A percentile compares a stretch with the other conserved stretches of the same genome.
Conservation (phyloP, 2,329 filamentous ascomycete species). For the Aspergillus sp. region DNA sequence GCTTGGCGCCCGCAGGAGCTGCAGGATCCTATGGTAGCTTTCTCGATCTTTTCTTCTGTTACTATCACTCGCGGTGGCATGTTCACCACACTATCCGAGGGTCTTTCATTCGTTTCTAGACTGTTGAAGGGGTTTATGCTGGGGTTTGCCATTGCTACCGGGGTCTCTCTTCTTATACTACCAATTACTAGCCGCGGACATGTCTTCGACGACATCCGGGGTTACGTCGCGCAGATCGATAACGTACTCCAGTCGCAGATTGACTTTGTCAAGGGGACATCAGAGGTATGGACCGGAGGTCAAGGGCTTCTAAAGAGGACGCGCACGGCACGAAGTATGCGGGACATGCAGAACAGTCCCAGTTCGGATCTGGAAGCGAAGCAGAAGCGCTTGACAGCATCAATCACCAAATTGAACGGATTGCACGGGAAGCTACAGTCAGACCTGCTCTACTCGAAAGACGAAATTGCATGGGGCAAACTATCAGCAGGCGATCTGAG, state of each 20-base stretch:
- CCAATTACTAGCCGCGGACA: conserved; percentile 66
- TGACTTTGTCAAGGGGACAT: conserved; percentile 54
- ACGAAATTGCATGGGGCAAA: conserved; percentile 71
- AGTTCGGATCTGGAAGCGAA: conserved; percentile 18
- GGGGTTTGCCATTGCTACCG: conserved; percentile 65
- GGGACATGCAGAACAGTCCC: conserved; percentile 9
- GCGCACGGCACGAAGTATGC: conserved; percentile 20
- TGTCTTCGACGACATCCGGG: conserved; percentile 59
- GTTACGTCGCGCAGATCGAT: conserved; percentile 57
- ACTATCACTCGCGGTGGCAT: conserved; percentile 55
- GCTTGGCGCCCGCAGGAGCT: conserved; percentile 63
- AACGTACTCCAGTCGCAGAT: conserved; percentile 61
- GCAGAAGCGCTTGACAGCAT: conserved; percentile 30
- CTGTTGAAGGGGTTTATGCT: conserved; percentile 65
- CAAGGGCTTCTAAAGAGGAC: conserved; percentile 20
- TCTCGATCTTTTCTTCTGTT: conserved; percentile 67
- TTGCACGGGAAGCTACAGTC: conserved; percentile 65
- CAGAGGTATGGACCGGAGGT: conserved; percentile 13
- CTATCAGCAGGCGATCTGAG: conserved; percentile 66
- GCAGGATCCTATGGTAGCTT: conserved; percentile 67
- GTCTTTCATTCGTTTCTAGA: conserved; percentile 42
- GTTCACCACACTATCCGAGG: conserved; percentile 45
- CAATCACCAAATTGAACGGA: conserved; percentile 51
- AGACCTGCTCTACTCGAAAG: conserved; percentile 70
- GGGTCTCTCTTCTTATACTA: conserved; percentile 64